phyloP scores from a whole-genome alignment of 2,329 filamentous ascomycete genomes.

The Exophiala aquamarina region DNA sequence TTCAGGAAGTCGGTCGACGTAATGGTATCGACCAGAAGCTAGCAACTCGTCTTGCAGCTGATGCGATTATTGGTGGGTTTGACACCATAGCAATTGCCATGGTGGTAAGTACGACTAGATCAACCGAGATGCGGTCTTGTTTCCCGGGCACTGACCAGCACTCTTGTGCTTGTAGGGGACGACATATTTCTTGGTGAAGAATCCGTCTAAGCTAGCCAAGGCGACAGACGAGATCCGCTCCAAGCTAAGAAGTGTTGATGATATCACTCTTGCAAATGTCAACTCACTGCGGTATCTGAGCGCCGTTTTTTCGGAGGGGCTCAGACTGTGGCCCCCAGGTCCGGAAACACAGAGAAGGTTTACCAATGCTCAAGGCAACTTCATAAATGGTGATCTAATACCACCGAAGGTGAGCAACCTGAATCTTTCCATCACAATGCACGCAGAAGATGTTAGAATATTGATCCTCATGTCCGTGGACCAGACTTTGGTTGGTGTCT shows the following conservation, averaged over 20 bases:
- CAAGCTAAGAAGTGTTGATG: slow-evolving; percentile 24
- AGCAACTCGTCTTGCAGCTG: slow-evolving; percentile 31
- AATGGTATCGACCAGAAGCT: slow-evolving; percentile 37
- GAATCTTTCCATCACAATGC: too few relatives aligned
- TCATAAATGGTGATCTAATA: slow-evolving; percentile 20
- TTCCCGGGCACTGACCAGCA: not conserved
- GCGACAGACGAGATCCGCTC: slow-evolving; percentile 30
- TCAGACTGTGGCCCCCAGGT: slow-evolving; percentile 26
- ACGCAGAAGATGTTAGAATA: too few relatives aligned
- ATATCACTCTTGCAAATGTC: slow-evolving; percentile 31
- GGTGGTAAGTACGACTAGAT: slow-evolving; percentile 40
- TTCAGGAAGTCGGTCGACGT: not conserved
- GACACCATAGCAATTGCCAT: slow-evolving; percentile 31
- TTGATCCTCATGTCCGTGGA: not conserved
- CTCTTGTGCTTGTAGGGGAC: slow-evolving; percentile 33
- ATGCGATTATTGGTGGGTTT: slow-evolving; percentile 37
- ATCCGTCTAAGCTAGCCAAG: slow-evolving; percentile 19
- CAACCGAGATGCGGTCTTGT: too few relatives aligned
- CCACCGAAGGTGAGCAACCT: slow-evolving; percentile 16
- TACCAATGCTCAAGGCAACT: slow-evolving; percentile 13
- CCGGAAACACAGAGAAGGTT: slow-evolving; percentile 16
- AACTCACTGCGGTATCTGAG: slow-evolving; percentile 14
- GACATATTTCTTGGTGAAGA: slow-evolving; percentile 32
- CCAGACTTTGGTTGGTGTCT: slow-evolving; percentile 17
- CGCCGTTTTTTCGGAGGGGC: slow-evolving; percentile 19